A percentile compares a stretch with the other conserved stretches of the same genome.
Evolutionary conservation across 2,329 filamentous ascomycete genomes (phyloP).

Genomic region (Neofusicoccum umdonicola): DNA sequence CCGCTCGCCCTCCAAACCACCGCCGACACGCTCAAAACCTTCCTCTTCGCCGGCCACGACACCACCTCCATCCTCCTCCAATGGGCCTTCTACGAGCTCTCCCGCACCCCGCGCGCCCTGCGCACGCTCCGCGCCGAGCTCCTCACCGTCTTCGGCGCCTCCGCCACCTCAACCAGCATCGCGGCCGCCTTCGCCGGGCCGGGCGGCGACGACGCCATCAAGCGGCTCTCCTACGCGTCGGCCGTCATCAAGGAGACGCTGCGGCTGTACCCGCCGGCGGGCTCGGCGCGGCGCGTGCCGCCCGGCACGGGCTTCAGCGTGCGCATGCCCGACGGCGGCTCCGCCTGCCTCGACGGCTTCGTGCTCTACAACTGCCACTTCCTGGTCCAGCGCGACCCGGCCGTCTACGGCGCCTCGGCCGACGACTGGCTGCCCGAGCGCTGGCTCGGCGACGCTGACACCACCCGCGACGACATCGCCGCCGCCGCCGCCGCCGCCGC

Average conservation of each 20-base stretch:
- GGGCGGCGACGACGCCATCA: constrained; percentile 23
- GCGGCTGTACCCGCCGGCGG: constrained; percentile 31
- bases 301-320: neutral
- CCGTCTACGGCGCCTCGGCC: constrained; percentile 28
- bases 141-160: constrained; percentile 30
- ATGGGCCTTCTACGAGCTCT: constrained; percentile 22
- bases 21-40: constrained; percentile 25
- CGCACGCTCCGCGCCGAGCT: constrained; percentile 28
- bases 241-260: constrained; percentile 38
- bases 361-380: neutral
- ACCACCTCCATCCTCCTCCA: constrained; percentile 27
- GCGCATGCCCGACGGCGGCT: neutral
- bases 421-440: constrained; percentile 14
- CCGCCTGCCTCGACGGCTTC: constrained; percentile 5
- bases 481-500: constrained; percentile 21
- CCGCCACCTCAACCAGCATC: neutral
- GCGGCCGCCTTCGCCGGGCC: neutral
- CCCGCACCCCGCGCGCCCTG: constrained; percentile 15
- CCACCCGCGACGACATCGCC: constrained; percentile 24
- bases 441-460: constrained; percentile 3
- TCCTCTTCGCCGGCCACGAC: constrained; percentile 38
- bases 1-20: constrained; percentile 18
- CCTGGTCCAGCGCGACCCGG: constrained; percentile 25
- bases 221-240: constrained; percentile 29
- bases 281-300: neutral